Evolutionary conservation across 116 monocot species (phyloP), one percentile per base, ranked within the genome.

Genomic region (Dioscorea cayenensis): DNA sequence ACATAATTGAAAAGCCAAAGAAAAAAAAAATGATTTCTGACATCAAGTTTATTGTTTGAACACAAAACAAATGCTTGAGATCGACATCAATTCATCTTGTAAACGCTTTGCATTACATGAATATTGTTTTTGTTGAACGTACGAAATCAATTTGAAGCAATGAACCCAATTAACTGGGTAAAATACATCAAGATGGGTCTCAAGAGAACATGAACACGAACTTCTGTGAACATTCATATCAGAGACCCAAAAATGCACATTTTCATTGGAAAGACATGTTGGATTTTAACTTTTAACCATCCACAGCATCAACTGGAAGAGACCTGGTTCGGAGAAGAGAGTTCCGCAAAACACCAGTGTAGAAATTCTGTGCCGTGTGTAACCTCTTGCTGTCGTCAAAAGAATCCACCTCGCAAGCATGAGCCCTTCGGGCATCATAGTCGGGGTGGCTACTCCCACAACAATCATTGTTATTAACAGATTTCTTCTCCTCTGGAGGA

Each of bases 311-410:
- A 19, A 86, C 72, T 14, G 85, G 73, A 63, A 87, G 81, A 49
- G 94, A 94, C 55, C 73, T 85, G 16, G 81, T 69, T 70, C 79
- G 84, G 12, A 67, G 51, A 19, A 87, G 80, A 60, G 75, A 73
- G 21, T 66, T 55, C 21, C 76, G 75, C 22, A 75, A 11, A 51
- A 48, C 8, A 50, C 82, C 78, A 3, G 70, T 14, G 60, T 78
- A 84, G 25, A 66, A 88, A 21, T 50, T 80, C 66, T 80, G 75
- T 17, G 73, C 75, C 50, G 78, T 52, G 63, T 69, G 76, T 28
- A 73, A 48, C 25, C 16, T 19, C 64, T 80, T 75, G 14, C 63
- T 22, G 43, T 61, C 65, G 19, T 51, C 59, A 9, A 65, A 60
- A 14, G 27, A 6, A 50, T 63, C 69, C 22, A 50, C 70, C 75